Evolutionary conservation across 2,329 filamentous ascomycete genomes (phyloP).

Genomic region (Fusarium nelsonii): DNA sequence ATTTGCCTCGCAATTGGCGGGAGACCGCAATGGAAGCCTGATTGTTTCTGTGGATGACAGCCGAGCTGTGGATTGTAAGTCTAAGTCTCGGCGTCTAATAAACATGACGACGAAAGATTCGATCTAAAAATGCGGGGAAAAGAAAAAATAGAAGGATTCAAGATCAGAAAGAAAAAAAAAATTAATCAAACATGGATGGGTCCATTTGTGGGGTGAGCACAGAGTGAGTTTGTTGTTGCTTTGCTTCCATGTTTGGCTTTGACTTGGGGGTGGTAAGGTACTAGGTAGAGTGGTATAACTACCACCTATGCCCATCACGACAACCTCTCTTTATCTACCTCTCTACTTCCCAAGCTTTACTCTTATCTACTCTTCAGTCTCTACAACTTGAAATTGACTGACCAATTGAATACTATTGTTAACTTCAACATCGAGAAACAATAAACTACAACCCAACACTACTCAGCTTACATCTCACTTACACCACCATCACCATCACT

Average conservation of each 20-base stretch:
- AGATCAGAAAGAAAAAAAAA: neutral
- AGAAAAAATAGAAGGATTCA: slow-evolving; percentile 6
- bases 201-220: slow-evolving; percentile 45
- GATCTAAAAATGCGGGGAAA: slow-evolving; percentile 43
- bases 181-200: slow-evolving; percentile 21
- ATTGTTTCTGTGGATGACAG: too few species aligned
- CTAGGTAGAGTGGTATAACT: slow-evolving; percentile 42
- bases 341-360: slow-evolving; percentile 10
- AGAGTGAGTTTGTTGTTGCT: slow-evolving; percentile 29
- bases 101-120: slow-evolving; percentile 34
- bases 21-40: too few species aligned
- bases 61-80: too few species aligned
- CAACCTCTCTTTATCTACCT: slow-evolving; percentile 25
- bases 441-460: slow-evolving; percentile 12
- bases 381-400: neutral
- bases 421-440: neutral
- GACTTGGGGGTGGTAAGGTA: slow-evolving; percentile 27
- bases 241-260: slow-evolving; percentile 15
- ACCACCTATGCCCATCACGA: slow-evolving; percentile 39
- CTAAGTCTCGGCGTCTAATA: slow-evolving; percentile 3
- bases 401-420: slow-evolving; percentile 1
- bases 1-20: too few species aligned
- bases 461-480: slow-evolving; percentile 23
- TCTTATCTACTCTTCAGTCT: slow-evolving; percentile 5
- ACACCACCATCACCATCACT: slow-evolving; percentile 12